A percentile compares a stretch with the other conserved stretches of the same genome.
Evolutionary conservation across 2,329 filamentous ascomycete species (phyloP).

Genomic region (Phialocephala subalpina): DNA sequence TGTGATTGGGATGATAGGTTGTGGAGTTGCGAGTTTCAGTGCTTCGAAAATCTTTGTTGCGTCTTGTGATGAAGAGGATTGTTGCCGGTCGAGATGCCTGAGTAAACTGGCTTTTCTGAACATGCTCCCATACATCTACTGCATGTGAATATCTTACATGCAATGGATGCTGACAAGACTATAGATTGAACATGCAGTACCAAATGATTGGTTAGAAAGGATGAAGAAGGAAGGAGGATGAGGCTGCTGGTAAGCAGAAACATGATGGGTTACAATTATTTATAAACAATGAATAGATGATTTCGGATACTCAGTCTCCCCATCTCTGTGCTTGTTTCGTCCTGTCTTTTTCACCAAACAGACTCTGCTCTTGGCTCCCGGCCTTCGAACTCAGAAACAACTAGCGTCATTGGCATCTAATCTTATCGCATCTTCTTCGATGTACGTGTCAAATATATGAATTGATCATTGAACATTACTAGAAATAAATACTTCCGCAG

Average conservation of each 20-base stretch:
- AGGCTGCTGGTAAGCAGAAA: neutral
- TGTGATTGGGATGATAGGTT: slow-evolving; percentile 71
- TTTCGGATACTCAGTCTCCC: neutral
- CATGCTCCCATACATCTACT: slow-evolving; percentile 30
- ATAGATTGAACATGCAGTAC: neutral
- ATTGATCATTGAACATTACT: neutral
- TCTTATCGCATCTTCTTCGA: slow-evolving; percentile 1
- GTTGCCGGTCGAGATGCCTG: slow-evolving; percentile 69
- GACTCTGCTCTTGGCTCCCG: slow-evolving; percentile 13
- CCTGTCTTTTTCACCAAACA: neutral
- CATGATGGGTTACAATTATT: slow-evolving; percentile 2
- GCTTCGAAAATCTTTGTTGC: slow-evolving; percentile 57
- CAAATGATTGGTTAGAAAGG: neutral
- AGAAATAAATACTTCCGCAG: too few relatives aligned
- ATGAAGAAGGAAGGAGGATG: neutral
- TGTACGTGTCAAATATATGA: neutral
- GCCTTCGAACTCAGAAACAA: slow-evolving; percentile 14
- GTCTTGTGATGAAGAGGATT: slow-evolving; percentile 62
- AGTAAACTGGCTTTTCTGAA: slow-evolving; percentile 76
- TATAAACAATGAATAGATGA: neutral
- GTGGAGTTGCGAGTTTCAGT: slow-evolving; percentile 77
- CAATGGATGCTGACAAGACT: slow-evolving; percentile 12
- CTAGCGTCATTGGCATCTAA: slow-evolving; percentile 5
- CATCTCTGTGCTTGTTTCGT: slow-evolving; percentile 4
- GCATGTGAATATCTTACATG: slow-evolving; percentile 6